Base-by-base conservation (phyloP, 2,329 filamentous ascomycete genomes). In the Dothideomycetes sp. region DNA sequence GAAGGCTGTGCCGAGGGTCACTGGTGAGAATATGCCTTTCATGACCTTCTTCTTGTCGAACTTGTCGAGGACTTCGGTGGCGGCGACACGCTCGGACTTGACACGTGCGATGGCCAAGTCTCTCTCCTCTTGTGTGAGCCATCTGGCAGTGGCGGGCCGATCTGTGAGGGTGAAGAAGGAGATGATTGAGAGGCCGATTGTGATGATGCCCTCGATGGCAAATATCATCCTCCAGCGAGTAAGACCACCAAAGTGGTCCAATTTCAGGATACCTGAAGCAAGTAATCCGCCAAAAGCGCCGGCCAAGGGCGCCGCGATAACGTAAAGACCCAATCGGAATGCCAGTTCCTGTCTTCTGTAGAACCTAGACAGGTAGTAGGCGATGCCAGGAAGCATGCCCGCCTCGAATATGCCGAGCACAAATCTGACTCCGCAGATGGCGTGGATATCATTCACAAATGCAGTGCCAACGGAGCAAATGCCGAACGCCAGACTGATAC, bases 351-450 rank as follows among this genome's bases (percentile, higher is more conserved):
- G 71, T 22, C 77, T 67, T n/a, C 78, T 67, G 49, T 84, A 85
- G 31, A 31, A 42, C 5, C 32, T 23, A 4, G 31, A 34, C 2
- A 34, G 39, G 25, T 35, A 85, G 58, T 84, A 86, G 0, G 80
- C 79, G 28, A 84, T 82, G 0, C 82, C 81, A 0, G 82, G 82
- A 40, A 85, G 59, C 73, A 86, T 77, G 6, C 81, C 82, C 0
- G 82, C 78, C 58, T 87, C 82, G 44, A 84, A 84, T 9, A 81
- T 59, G 4, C 65, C 65, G 3, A 57, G 68, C 0, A 84, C 48
- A 49, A 85, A 84, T 4, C 82, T 74, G 0, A 84, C 78, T 11
- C 68, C 79, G 25, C 67, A 76, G 2, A 67, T 63, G 2, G 66
- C 59, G 1, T 67, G 60, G 15, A 73, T 65, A 41, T 70, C 67